A percentile compares a stretch with the other conserved stretches of the same genome.
Evolutionary conservation across 306 rosid genomes (phyloP).

Genomic region (Pyrus pyrifolia): DNA sequence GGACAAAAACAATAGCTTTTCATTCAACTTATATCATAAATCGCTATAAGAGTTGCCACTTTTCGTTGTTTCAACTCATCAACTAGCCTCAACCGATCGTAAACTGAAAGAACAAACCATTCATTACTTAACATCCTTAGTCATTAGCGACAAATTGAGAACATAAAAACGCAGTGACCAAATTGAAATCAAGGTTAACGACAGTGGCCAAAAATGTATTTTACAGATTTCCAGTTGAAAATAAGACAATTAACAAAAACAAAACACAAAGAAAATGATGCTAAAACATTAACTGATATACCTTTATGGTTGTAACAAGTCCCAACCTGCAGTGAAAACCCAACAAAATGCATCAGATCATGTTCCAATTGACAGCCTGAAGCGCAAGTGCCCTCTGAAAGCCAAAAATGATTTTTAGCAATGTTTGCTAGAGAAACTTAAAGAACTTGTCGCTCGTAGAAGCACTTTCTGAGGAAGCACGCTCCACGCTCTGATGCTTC

Average conservation of each 20-base stretch:
- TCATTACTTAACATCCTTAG: neutral
- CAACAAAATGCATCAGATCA: neutral
- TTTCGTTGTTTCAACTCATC: neutral
- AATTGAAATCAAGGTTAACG: too few species aligned
- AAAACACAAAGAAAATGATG: neutral
- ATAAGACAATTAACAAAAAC: neutral
- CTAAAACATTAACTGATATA: neutral
- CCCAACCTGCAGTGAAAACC: neutral
- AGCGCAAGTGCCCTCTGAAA: neutral
- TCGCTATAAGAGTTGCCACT: neutral
- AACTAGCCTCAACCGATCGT: neutral
- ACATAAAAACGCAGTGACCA: too few species aligned
- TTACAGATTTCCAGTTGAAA: neutral
- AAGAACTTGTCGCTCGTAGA: too few species aligned
- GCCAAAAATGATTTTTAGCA: neutral
- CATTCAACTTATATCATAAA: slow-evolving; percentile 10
- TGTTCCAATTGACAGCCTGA: neutral
- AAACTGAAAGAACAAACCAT: neutral
- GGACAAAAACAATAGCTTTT: neutral
- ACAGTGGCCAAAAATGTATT: neutral
- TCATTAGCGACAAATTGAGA: neutral
- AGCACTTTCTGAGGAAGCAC: rapidly evolving
- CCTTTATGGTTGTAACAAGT: neutral
- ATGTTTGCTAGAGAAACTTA: neutral
- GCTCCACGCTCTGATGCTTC: too few species aligned